Percentiles rank a stretch among this genome's conserved stretches.
Evolutionary conservation across 768 basidiomycete species (phyloP).

Genomic region (Ramaria rubella): DNA sequence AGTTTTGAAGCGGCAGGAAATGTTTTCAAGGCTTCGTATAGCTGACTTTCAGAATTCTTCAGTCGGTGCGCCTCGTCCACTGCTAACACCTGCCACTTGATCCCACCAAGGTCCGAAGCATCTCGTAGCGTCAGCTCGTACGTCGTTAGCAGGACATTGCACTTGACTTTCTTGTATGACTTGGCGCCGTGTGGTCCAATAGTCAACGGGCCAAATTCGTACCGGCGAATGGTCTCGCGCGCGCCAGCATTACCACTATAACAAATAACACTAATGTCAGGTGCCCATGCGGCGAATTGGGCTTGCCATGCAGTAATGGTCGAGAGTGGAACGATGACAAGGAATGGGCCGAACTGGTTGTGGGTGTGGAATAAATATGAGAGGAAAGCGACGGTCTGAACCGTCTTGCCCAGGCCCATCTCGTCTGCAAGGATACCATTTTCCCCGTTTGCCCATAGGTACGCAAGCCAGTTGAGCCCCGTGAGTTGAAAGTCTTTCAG

Average conservation of each 20-base stretch:
- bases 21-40: constrained; percentile 88
- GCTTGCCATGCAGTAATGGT: constrained; percentile 98
- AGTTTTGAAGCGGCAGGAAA: constrained; percentile 90
- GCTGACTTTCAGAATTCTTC: constrained; percentile 95
- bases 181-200: too few relatives aligned
- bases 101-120: constrained; percentile 76
- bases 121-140: constrained; percentile 95
- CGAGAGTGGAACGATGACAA: constrained; percentile 95
- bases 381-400: constrained; percentile 93
- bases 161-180: constrained; percentile 65
- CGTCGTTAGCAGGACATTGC: constrained; percentile 95
- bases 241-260: constrained; percentile 88
- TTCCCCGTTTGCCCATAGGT: constrained; percentile 89
- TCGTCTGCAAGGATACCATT: constrained; percentile 98
- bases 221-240: constrained; percentile 85
- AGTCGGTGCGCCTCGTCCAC: constrained; percentile 99
- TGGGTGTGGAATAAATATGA: constrained; percentile 91
- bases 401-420: constrained; percentile 99
- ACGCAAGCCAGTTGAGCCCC: constrained; percentile 97
- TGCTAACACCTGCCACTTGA: constrained; percentile 95
- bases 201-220: constrained; percentile 95
- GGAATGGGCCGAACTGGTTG: constrained; percentile 92
- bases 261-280: constrained; percentile 92
- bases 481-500: constrained; percentile 98
- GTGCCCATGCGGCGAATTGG: constrained; percentile 92